Conservation (phyloP, 1,284 basidiomycete species). For the Naganishia sp. region DNA sequence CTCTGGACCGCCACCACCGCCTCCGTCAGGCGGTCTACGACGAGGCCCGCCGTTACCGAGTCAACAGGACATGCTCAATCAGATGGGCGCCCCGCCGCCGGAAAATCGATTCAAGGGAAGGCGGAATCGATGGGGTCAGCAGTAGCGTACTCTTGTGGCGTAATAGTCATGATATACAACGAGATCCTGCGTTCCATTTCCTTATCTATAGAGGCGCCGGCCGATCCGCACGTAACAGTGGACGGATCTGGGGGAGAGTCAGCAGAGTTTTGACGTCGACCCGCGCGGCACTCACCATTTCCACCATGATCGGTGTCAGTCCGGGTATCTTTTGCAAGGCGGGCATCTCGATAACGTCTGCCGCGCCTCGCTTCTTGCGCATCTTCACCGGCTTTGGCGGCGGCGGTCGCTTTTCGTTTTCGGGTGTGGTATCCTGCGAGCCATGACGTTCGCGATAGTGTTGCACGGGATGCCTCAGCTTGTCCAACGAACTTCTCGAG, state of each 20-base stretch:
- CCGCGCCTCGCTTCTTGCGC: constrained; percentile 49
- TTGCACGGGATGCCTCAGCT: constrained; percentile 37
- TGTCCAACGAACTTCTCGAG: constrained; percentile 35
- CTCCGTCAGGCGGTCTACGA: constrained; percentile 4
- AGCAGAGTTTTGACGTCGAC: not conserved
- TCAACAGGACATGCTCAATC: constrained; percentile 55
- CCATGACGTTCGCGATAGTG: constrained; percentile 35
- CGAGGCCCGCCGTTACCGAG: constrained; percentile 41
- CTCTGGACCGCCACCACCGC: not conserved
- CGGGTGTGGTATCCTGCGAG: constrained; percentile 27
- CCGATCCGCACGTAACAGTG: constrained; percentile 35
- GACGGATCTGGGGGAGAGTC: constrained; percentile 27
- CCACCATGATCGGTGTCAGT: constrained; percentile 80
- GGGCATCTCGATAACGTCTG: constrained; percentile 66
- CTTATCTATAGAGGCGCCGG: constrained; percentile 8
- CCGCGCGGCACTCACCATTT: constrained; percentile 66
- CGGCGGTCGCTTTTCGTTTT: constrained; percentile 30
- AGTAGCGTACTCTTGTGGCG: not conserved
- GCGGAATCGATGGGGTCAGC: constrained; percentile 24
- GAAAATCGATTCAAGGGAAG: constrained; percentile 36
- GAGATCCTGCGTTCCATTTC: not conserved
- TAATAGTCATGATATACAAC: constrained; percentile 15
- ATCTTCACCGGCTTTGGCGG: constrained; percentile 30
- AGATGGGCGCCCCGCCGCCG: constrained; percentile 34
- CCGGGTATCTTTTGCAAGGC: constrained; percentile 73